Evolutionary conservation across 2,329 filamentous ascomycete species (phyloP).

Genomic region (Scedosporium dehoogii): DNA sequence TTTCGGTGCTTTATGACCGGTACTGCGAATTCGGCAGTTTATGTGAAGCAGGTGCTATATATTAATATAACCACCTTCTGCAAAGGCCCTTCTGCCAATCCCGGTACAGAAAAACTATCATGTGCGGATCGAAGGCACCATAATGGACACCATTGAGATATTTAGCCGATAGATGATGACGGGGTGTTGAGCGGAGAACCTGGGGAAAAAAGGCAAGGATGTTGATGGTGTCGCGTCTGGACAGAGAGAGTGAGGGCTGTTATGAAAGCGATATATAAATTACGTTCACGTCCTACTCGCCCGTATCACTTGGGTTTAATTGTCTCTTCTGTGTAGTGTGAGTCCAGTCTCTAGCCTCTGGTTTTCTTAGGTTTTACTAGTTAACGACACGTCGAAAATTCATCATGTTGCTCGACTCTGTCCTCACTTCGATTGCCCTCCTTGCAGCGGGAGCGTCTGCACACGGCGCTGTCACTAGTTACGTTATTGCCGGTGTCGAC

Average conservation of each 20-base stretch:
- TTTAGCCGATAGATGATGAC: neutral
- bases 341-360: too few relatives aligned
- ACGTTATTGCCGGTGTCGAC: slow-evolving; percentile 31
- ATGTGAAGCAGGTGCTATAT: neutral
- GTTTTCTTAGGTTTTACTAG: neutral
- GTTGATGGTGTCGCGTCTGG: neutral
- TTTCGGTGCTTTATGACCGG: neutral
- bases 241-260: neutral
- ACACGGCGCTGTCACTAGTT: slow-evolving; percentile 34
- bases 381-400: neutral
- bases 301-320: neutral
- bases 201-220: neutral
- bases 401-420: slow-evolving; percentile 4
- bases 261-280: neutral
- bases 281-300: neutral
- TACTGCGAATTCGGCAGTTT: slow-evolving; percentile 1
- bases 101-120: neutral
- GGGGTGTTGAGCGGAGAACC: neutral
- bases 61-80: neutral
- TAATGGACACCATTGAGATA: neutral
- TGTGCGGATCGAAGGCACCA: neutral
- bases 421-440: slow-evolving; percentile 21
- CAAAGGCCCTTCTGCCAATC: neutral
- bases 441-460: slow-evolving; percentile 19
- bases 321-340: neutral